Evolutionary conservation across 2,329 filamentous ascomycete species (phyloP).

Genomic region (Sporothrix luriei): DNA sequence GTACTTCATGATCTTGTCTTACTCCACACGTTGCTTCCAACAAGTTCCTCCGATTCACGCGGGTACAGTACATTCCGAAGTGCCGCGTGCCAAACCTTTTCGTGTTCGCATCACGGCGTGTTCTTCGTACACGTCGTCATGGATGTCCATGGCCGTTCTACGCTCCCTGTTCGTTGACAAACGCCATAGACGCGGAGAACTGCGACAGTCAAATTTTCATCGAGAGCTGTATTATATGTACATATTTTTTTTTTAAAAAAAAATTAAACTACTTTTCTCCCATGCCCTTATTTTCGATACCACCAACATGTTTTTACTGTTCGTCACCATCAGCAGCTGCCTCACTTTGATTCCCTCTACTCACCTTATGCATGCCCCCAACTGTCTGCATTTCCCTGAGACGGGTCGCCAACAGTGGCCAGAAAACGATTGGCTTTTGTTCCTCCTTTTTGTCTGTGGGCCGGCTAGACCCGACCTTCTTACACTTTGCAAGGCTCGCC

Average conservation of each 20-base stretch:
- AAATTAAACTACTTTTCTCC: neutral
- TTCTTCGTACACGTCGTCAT: neutral
- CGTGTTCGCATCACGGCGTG: neutral
- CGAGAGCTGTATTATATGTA: neutral
- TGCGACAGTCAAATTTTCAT: neutral
- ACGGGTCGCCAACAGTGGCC: neutral
- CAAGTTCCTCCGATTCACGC: neutral
- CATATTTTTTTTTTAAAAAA: neutral
- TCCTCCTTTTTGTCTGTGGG: neutral
- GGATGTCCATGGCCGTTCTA: neutral
- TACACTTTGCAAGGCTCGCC: neutral
- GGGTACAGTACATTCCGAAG: neutral
- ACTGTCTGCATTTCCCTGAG: neutral
- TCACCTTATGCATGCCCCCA: no score
- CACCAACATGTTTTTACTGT: neutral
- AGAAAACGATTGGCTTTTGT: neutral
- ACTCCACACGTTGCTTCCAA: no score
- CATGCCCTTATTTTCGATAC: neutral
- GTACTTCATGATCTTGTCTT: no score
- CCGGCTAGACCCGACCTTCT: neutral
- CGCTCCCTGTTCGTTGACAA: constrained; percentile 8
- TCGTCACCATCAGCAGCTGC: neutral
- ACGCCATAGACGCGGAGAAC: constrained; percentile 14
- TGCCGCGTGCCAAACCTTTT: neutral
- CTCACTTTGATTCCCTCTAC: neutral